Conservation (phyloP, 2,329 filamentous ascomycete genomes). For the Alternaria triticina region DNA sequence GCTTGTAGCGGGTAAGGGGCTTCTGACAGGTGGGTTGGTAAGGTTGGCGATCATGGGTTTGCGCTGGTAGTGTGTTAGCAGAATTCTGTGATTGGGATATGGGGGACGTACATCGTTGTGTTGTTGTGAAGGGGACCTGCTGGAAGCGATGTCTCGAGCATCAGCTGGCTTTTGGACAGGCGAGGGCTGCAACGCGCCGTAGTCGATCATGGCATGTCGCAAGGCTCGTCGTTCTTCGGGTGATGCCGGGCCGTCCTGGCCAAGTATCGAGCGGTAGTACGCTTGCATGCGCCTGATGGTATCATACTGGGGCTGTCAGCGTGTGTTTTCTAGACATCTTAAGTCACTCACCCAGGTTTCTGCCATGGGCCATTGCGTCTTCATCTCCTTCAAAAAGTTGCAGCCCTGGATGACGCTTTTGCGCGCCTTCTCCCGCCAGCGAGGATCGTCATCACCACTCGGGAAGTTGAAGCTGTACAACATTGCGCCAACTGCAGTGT, state of each 20-base stretch:
- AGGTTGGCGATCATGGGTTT: constrained; percentile 12
- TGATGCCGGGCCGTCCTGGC: constrained; percentile 44
- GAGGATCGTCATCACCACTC: constrained; percentile 43
- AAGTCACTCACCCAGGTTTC: constrained; percentile 44
- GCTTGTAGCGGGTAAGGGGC: constrained; percentile 18
- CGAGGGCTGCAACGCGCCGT: constrained; percentile 48
- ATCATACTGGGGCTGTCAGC: constrained; percentile 40
- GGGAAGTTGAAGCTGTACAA: constrained; percentile 50
- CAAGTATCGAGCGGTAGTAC: constrained; percentile 46
- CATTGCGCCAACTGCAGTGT: constrained; percentile 51
- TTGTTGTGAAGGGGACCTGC: constrained; percentile 5
- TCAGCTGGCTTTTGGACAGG: constrained; percentile 46
- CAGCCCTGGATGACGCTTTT: constrained; percentile 46
- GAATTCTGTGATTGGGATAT: not conserved
- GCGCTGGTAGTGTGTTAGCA: constrained; percentile 6
- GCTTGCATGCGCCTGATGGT: constrained; percentile 53
- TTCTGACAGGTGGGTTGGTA: constrained; percentile 17
- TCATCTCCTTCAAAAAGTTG: constrained; percentile 50
- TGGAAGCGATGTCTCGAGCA: constrained; percentile 17
- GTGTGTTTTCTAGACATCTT: accelerated
- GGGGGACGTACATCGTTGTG: constrained; percentile 6
- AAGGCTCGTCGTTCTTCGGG: constrained; percentile 48
- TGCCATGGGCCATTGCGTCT: constrained; percentile 51
- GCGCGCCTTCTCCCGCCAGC: constrained; percentile 39
- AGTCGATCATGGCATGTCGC: constrained; percentile 49